Base-by-base conservation (phyloP, 2,329 filamentous ascomycete genomes). In the Leptodontidium sp. region DNA sequence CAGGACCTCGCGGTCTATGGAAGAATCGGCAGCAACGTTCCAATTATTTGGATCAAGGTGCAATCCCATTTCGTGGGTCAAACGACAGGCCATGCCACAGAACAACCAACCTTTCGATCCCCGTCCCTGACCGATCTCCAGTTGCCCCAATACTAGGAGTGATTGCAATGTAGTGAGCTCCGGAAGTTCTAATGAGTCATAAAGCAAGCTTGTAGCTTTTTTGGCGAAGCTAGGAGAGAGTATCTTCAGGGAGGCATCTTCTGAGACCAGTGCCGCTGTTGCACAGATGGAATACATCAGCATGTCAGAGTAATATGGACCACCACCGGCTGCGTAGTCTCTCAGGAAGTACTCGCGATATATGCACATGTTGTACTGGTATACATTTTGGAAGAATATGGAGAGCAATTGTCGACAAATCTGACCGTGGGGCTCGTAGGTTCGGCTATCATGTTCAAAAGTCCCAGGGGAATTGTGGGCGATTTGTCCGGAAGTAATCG, bases 1-100 rank as follows among this genome's bases (percentile, higher is more conserved):
- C 3, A 84, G 74, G 17, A 86, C 82, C 69, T 86, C 83, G n/a
- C 82, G 79, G 35, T 85, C 84, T 0, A 81, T 76, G 47, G 76
- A 72, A 21, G 78, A 77, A 47, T 83, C 81, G 5, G 77, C 76
- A 8, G 79, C 78, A 26, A 78, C 77, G 55, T 81, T 79, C 84
- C 83, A 85, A 70, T 85, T 85, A 62, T 79, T 83, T 0, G 84
- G 84, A 61, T 86, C 84, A 0, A 86, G 79, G 71, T 86, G 84
- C 17, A 86, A 78, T 0, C 84, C 84, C 84, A 86, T 86, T 71
- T 84, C 84, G 62, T 85, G 83, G 0, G 83, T 81, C 15, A 86
- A 77, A 4, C 84, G 80, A 70, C 84, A 86, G 9, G 83, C 83
- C 83, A 86, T 85, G 58, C 84, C 83, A 35, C 83, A 84, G 64